These are phyloP conservation scores for Thelonectria discophora DNA, from an alignment of 2,329 filamentous ascomycete genomes.

Conservation along the genomic window DNA sequence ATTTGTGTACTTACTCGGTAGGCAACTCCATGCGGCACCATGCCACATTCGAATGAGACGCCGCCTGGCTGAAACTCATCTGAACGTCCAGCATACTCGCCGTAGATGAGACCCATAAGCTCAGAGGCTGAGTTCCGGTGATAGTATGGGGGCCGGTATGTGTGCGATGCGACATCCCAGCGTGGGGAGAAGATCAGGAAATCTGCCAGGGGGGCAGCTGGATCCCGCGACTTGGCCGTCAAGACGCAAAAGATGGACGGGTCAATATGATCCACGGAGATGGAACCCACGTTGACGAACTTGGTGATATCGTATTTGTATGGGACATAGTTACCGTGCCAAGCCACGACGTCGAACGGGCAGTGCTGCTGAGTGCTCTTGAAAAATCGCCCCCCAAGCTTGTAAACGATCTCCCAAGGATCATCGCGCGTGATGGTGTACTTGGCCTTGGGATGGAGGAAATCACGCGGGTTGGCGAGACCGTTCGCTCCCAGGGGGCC, in stretches of 20 bases:
- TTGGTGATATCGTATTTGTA: slow-evolving; percentile 66
- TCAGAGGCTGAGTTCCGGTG: slow-evolving; percentile 68
- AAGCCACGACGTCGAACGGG: slow-evolving; percentile 75
- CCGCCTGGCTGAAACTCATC: slow-evolving; percentile 31
- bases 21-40: slow-evolving; percentile 31
- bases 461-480: slow-evolving; percentile 71
- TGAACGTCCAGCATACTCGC: slow-evolving; percentile 41
- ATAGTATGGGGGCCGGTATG: slow-evolving; percentile 72
- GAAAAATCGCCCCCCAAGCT: slow-evolving; percentile 70
- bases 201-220: slow-evolving; percentile 66
- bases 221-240: slow-evolving; percentile 64
- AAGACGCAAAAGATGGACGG: slow-evolving; percentile 72
- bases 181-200: slow-evolving; percentile 73
- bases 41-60: slow-evolving; percentile 29
- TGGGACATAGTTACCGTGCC: slow-evolving; percentile 73
- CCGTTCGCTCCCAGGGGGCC: slow-evolving; percentile 74
- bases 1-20: slow-evolving; percentile 19
- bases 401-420: slow-evolving; percentile 66
- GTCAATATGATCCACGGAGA: slow-evolving; percentile 66
- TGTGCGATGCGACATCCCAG: slow-evolving; percentile 69
- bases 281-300: slow-evolving; percentile 62
- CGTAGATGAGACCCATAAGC: slow-evolving; percentile 62
- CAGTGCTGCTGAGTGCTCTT: slow-evolving; percentile 68
- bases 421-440: slow-evolving; percentile 61
- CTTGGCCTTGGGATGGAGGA: slow-evolving; percentile 66